phyloP scores from a whole-genome alignment of 2,329 filamentous ascomycete species.

The Colletotrichum caudatum region DNA sequence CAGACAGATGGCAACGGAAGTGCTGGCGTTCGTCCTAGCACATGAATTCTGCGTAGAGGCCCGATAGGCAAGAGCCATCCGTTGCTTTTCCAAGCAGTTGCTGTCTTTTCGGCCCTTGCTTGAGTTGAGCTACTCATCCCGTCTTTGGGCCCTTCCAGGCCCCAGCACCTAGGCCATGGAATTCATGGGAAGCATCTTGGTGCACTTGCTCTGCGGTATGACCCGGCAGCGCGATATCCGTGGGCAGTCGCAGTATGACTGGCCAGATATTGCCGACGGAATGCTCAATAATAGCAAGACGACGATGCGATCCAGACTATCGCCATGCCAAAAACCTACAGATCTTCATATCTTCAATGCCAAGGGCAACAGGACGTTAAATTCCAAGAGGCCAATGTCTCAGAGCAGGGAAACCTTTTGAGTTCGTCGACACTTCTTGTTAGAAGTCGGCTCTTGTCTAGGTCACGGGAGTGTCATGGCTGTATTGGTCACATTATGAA shows the following conservation, averaged over 20 bases:
- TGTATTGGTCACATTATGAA: background rate
- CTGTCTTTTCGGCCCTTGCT: background rate
- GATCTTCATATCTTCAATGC: background rate
- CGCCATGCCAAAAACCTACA: background rate
- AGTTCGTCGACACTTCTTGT: background rate
- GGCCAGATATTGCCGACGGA: too few relatives aligned
- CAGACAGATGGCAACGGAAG: background rate
- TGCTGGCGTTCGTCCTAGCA: background rate
- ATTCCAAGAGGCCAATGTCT: too few relatives aligned
- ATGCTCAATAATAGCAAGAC: background rate
- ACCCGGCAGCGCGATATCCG: too few relatives aligned
- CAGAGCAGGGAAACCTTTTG: too few relatives aligned
- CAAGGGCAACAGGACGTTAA: background rate
- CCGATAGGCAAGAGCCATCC: background rate
- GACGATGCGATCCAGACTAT: background rate
- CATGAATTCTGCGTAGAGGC: background rate
- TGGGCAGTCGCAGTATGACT: background rate
- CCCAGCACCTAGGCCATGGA: background rate
- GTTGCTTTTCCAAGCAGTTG: background rate
- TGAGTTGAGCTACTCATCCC: background rate
- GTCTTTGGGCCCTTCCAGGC: background rate
- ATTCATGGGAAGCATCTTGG: background rate
- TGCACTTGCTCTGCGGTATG: background rate
- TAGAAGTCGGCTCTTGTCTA: too few relatives aligned
- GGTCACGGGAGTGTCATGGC: background rate